Evolutionary conservation across 2,329 filamentous ascomycete genomes (phyloP).

Genomic region (Clonostachys rosea): DNA sequence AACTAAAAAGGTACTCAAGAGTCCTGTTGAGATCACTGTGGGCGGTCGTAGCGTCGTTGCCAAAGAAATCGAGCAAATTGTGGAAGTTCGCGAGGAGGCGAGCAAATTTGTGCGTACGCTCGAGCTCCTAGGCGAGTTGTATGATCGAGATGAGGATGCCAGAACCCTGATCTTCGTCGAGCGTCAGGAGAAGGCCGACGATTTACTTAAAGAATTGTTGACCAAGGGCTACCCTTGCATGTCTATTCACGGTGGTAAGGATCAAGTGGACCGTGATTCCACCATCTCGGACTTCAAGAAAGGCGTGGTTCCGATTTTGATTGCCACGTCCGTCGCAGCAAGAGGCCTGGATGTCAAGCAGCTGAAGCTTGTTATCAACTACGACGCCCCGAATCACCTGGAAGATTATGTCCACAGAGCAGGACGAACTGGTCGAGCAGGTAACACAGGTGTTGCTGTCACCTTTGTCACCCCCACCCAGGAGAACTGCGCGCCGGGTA

Average conservation of each 20-base stretch:
- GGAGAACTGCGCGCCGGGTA: slow-evolving; percentile 83
- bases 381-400: slow-evolving; percentile 86
- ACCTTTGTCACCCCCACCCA: slow-evolving; percentile 92
- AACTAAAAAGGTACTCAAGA: slow-evolving; percentile 81
- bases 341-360: slow-evolving; percentile 95
- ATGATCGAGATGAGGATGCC: slow-evolving; percentile 83
- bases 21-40: slow-evolving; percentile 87
- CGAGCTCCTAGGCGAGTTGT: slow-evolving; percentile 81
- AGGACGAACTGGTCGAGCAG: slow-evolving; percentile 89
- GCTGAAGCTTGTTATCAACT: slow-evolving; percentile 93
- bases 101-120: slow-evolving; percentile 82
- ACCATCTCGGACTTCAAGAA: slow-evolving; percentile 92
- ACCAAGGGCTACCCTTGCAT: slow-evolving; percentile 85
- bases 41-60: slow-evolving; percentile 84
- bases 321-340: slow-evolving; percentile 93
- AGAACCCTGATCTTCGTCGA: slow-evolving; percentile 90
- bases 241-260: slow-evolving; percentile 91
- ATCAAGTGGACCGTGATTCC: slow-evolving; percentile 88
- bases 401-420: slow-evolving; percentile 97
- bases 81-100: slow-evolving; percentile 79
- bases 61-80: slow-evolving; percentile 88
- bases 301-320: slow-evolving; percentile 81
- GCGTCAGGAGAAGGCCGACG: slow-evolving; percentile 84
- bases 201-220: slow-evolving; percentile 71
- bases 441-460: slow-evolving; percentile 90